phyloP scores from a whole-genome alignment of 2,329 filamentous ascomycete species.

The Beauveria caledonica region DNA sequence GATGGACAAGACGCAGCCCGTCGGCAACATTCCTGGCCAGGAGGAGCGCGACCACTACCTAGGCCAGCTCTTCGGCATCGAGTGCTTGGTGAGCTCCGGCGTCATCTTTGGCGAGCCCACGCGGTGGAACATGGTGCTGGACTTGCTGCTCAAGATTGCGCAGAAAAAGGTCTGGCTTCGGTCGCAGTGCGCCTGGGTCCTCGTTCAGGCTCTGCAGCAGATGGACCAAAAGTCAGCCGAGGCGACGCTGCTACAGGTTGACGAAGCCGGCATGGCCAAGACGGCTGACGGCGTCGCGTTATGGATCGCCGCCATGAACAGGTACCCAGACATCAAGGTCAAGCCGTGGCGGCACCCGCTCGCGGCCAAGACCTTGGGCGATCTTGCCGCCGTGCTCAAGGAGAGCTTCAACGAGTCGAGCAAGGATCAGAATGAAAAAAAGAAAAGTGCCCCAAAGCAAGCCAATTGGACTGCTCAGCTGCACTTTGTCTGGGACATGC shows the following conservation, averaged over 20 bases:
- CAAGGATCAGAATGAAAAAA: slow-evolving; percentile 33
- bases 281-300: slow-evolving; percentile 85
- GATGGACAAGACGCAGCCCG: slow-evolving; percentile 45
- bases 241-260: slow-evolving; percentile 53
- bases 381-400: slow-evolving; percentile 70
- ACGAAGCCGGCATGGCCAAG: slow-evolving; percentile 58
- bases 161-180: slow-evolving; percentile 82
- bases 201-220: slow-evolving; percentile 63
- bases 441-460: slow-evolving; percentile 43
- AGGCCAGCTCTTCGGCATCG: slow-evolving; percentile 78
- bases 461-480: slow-evolving; percentile 72
- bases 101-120: slow-evolving; percentile 56
- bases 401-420: slow-evolving; percentile 54
- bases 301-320: slow-evolving; percentile 64
- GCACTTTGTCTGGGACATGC: slow-evolving; percentile 80
- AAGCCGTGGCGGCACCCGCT: slow-evolving; percentile 76
- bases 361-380: slow-evolving; percentile 55
- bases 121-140: slow-evolving; percentile 60
- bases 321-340: slow-evolving; percentile 54
- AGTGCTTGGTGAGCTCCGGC: slow-evolving; percentile 74
- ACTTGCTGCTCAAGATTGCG: slow-evolving; percentile 64
- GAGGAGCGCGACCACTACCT: slow-evolving; percentile 82
- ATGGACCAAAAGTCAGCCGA: slow-evolving; percentile 51
- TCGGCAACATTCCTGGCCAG: slow-evolving; percentile 51
- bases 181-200: slow-evolving; percentile 76